Percentiles rank a stretch among this genome's conserved stretches.
Conservation (phyloP, 306 rosid species). For the Hylodesmum podocarpum region DNA sequence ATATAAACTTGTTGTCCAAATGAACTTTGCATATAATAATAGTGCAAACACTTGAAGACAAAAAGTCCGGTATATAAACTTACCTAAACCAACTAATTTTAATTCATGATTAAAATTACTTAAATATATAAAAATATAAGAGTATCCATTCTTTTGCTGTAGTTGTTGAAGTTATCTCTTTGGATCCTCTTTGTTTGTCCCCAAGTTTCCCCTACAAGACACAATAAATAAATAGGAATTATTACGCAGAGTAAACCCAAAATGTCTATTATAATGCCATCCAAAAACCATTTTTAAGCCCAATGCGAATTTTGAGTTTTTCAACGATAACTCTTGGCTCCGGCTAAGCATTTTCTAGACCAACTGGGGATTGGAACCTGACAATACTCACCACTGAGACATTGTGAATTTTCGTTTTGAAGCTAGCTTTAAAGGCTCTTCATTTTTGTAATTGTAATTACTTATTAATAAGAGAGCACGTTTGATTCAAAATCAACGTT, state of each 20-base stretch:
- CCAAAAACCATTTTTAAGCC: conserved; percentile 11
- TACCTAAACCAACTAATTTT: conserved; percentile 67
- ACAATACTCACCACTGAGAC: conserved; percentile 10
- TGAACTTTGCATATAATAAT: conserved; percentile 21
- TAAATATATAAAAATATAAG: conserved; percentile 8
- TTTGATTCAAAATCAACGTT: no score
- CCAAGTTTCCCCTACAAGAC: conserved; percentile 20
- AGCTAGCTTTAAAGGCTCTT: conserved; percentile 5
- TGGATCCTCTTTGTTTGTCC: conserved; percentile 63
- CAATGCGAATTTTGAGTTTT: conserved; percentile 38
- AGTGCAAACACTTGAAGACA: conserved; percentile 43
- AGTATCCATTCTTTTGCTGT: conserved; percentile 41
- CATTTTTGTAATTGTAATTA: background rate
- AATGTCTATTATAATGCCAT: conserved; percentile 11
- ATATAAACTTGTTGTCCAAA: conserved; percentile 21
- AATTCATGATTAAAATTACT: conserved; percentile 26
- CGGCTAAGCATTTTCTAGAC: conserved; percentile 29
- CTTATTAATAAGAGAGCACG: no score
- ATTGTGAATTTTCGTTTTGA: background rate
- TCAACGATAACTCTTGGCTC: conserved; percentile 36
- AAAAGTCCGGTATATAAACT: conserved; percentile 41
- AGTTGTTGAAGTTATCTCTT: conserved; percentile 48
- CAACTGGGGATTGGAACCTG: conserved; percentile 30
- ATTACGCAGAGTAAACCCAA: conserved; percentile 3
- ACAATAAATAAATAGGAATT: background rate